Conservation (phyloP, 1,284 basidiomycete genomes). For the Neolentinus lepideus region DNA sequence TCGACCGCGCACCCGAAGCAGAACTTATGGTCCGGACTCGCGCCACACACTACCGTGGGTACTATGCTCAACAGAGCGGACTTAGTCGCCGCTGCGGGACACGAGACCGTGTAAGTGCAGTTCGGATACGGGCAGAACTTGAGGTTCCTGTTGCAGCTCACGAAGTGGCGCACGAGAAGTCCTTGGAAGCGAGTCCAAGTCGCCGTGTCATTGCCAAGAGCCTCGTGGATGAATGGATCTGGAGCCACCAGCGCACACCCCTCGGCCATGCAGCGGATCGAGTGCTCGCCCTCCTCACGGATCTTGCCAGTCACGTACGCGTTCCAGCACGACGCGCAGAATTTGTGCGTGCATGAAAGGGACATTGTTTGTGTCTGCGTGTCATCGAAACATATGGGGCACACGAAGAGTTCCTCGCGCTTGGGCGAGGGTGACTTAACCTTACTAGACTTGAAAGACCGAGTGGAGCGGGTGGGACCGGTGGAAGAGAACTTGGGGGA, state of each 20-base stretch:
- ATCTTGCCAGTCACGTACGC: conserved; percentile 86
- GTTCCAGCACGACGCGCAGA: conserved; percentile 85
- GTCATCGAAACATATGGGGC: conserved; percentile 8
- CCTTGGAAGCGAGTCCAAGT: conserved; percentile 73
- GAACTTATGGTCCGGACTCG: conserved; percentile 48
- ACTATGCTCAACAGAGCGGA: conserved; percentile 75
- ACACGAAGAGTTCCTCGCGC: not conserved
- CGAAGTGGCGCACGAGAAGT: conserved; percentile 86
- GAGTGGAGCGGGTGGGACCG: conserved; percentile 29
- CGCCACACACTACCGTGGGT: conserved; percentile 84
- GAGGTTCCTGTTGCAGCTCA: conserved; percentile 76
- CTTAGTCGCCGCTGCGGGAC: conserved; percentile 67
- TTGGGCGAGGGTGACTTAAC: conserved; percentile 20
- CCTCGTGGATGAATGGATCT: conserved; percentile 50
- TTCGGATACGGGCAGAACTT: conserved; percentile 91
- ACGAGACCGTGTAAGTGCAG: conserved; percentile 87
- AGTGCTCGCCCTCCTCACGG: conserved; percentile 83
- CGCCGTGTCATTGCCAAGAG: conserved; percentile 34
- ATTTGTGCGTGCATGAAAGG: conserved; percentile 75
- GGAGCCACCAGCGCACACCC: conserved; percentile 77
- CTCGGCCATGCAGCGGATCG: conserved; percentile 91
- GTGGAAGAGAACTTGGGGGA: no score
- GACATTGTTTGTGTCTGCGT: conserved; percentile 52
- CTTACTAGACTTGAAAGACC: conserved; percentile 17
- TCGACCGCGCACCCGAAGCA: conserved; percentile 89